Percentiles rank a stretch among this genome's conserved stretches.
These are phyloP conservation scores for Didymella pinodella DNA, from an alignment of 2,329 filamentous ascomycete genomes.

Conservation along the genomic window DNA sequence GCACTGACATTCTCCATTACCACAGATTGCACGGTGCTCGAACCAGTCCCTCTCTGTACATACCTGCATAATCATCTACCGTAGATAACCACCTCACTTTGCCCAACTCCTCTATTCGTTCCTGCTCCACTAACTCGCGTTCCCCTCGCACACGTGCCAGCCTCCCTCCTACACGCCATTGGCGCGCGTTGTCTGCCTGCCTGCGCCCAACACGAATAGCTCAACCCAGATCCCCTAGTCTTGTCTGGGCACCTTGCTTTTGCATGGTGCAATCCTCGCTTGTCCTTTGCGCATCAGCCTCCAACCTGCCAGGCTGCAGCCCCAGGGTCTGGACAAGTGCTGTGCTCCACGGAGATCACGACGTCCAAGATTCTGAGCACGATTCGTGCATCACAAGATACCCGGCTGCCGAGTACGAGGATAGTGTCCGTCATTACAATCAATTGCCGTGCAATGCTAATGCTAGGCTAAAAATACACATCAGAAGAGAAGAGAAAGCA, in stretches of 20 bases:
- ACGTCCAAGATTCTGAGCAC: slow-evolving; percentile 3
- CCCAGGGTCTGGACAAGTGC: no score
- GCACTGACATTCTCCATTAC: neutral
- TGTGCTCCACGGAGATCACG: slow-evolving; percentile 11
- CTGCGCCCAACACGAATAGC: neutral
- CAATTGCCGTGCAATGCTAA: slow-evolving; percentile 4
- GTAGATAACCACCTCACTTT: neutral
- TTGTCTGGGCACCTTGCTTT: neutral
- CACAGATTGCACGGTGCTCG: neutral
- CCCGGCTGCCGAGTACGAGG: neutral
- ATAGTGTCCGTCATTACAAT: neutral
- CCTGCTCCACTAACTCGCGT: neutral
- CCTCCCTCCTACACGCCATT: neutral
- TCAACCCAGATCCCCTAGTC: neutral
- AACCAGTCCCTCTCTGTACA: neutral
- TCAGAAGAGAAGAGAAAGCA: slow-evolving; percentile 7
- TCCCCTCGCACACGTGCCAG: neutral
- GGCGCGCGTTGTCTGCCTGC: neutral
- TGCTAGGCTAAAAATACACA: slow-evolving; percentile 18
- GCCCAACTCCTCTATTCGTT: neutral
- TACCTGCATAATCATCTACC: neutral
- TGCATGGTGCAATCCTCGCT: neutral
- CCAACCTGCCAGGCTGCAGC: neutral
- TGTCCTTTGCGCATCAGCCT: neutral
- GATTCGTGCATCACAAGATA: neutral